These are phyloP conservation scores for Rutstroemia sydowiana DNA, from an alignment of 2,329 filamentous ascomycete genomes.

Conservation along the genomic window DNA sequence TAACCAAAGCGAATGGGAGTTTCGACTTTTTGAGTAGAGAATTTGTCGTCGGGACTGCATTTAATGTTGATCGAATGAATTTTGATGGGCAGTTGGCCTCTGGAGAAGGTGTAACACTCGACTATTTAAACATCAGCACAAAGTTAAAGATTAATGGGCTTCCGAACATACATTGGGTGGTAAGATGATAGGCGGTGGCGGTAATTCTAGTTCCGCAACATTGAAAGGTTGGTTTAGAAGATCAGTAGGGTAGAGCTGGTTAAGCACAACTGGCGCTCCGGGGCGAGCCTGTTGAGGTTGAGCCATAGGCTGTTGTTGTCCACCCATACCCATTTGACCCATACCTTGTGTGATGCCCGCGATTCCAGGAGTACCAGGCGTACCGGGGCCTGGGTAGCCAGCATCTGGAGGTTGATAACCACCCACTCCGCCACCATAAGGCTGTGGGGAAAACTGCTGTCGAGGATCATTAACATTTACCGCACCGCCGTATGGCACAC, in stretches of 20 bases:
- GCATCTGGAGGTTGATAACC: slow-evolving; percentile 59
- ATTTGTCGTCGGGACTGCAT: slow-evolving; percentile 86
- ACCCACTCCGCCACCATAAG: slow-evolving; percentile 33
- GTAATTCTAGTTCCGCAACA: slow-evolving; percentile 82
- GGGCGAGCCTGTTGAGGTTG: slow-evolving; percentile 43
- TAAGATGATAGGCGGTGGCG: slow-evolving; percentile 83
- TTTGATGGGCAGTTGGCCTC: slow-evolving; percentile 86
- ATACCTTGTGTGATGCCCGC: slow-evolving; percentile 76
- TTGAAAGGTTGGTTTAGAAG: slow-evolving; percentile 90
- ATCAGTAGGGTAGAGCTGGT: slow-evolving; percentile 88
- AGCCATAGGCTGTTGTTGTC: slow-evolving; percentile 24
- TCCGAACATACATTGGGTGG: slow-evolving; percentile 75
- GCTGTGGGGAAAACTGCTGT: slow-evolving; percentile 27
- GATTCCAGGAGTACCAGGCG: slow-evolving; percentile 37
- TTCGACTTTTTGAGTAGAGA: slow-evolving; percentile 95
- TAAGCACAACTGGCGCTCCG: slow-evolving; percentile 52
- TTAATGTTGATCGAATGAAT: slow-evolving; percentile 91
- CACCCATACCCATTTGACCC: slow-evolving; percentile 65
- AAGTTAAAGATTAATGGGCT: background rate
- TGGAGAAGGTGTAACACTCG: slow-evolving; percentile 84
- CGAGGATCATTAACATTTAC: slow-evolving; percentile 30
- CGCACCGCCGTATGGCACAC: slow-evolving; percentile 25
- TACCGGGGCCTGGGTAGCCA: slow-evolving; percentile 53
- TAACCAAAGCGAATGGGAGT: slow-evolving; percentile 88
- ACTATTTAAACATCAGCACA: slow-evolving; percentile 47